Percentiles rank a stretch among this genome's conserved stretches.
phyloP scores from a whole-genome alignment of 2,329 filamentous ascomycete genomes.

The Cylindrodendrum hubeiense region DNA sequence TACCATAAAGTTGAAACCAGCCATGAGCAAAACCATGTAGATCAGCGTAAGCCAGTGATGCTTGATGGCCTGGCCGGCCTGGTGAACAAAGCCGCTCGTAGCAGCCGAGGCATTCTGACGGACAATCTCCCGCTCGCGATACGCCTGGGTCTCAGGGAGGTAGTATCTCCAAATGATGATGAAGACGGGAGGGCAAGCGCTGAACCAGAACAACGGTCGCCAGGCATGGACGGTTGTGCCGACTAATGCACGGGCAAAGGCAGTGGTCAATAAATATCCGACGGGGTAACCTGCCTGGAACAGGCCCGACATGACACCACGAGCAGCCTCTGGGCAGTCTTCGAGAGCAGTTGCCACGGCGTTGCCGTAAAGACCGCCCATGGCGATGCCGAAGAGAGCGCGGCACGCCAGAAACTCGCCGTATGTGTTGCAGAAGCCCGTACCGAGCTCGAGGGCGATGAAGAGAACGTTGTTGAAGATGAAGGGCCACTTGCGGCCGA shows the following conservation, averaged over 20 bases:
- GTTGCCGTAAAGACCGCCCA: conserved; percentile 86
- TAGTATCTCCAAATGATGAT: conserved; percentile 84
- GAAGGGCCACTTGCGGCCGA: conserved; percentile 78
- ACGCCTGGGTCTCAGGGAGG: conserved; percentile 84
- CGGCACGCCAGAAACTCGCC: conserved; percentile 80
- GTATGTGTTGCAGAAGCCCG: conserved; percentile 78
- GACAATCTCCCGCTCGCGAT: conserved; percentile 73
- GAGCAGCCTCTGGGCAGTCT: conserved; percentile 75
- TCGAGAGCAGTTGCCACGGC: conserved; percentile 84
- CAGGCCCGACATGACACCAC: conserved; percentile 81
- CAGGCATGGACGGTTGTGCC: conserved; percentile 83
- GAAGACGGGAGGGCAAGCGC: conserved; percentile 81
- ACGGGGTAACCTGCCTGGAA: conserved; percentile 79
- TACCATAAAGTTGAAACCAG: conserved; percentile 91
- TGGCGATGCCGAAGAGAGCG: conserved; percentile 82
- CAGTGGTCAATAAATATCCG: conserved; percentile 72
- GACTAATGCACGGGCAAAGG: conserved; percentile 75
- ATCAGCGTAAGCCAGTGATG: conserved; percentile 84
- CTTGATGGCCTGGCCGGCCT: conserved; percentile 70
- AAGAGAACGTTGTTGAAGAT: conserved; percentile 81
- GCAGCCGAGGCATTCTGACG: conserved; percentile 58
- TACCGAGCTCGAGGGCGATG: conserved; percentile 77
- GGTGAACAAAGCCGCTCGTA: conserved; percentile 19
- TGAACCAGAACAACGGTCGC: conserved; percentile 92
- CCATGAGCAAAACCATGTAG: conserved; percentile 89